These are phyloP conservation scores for Nannizziopsis arthrosporioides DNA, from an alignment of 2,329 filamentous ascomycete species.

Conservation along the genomic window DNA sequence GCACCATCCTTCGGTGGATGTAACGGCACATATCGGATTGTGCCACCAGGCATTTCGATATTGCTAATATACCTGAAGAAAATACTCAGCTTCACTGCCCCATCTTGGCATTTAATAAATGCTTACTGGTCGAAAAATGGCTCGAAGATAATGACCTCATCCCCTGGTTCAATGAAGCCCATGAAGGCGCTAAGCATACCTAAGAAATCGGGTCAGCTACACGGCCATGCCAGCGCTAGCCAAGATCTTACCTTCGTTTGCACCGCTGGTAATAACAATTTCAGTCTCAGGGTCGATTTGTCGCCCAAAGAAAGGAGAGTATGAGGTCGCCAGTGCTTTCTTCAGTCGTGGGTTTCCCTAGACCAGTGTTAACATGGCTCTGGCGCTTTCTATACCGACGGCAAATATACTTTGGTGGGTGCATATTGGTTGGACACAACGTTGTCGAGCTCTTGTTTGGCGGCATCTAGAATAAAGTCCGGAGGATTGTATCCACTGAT, in stretches of 20 bases:
- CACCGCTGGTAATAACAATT: slow-evolving; percentile 76
- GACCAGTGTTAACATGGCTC: neutral
- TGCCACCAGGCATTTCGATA: slow-evolving; percentile 95
- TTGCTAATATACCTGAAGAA: slow-evolving; percentile 73
- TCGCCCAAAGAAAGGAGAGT: slow-evolving; percentile 77
- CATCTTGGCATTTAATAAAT: slow-evolving; percentile 24
- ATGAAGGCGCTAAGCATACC: slow-evolving; percentile 96
- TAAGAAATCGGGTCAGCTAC: slow-evolving; percentile 18
- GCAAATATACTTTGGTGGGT: slow-evolving; percentile 57
- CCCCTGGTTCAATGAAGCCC: slow-evolving; percentile 86
- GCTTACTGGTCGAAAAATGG: slow-evolving; percentile 91
- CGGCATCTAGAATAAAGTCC: slow-evolving; percentile 77
- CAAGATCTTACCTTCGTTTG: slow-evolving; percentile 35
- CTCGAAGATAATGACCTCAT: slow-evolving; percentile 96
- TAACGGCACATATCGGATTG: slow-evolving; percentile 88
- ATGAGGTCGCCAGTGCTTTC: slow-evolving; percentile 86
- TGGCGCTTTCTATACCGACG: neutral
- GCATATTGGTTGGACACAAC: slow-evolving; percentile 99
- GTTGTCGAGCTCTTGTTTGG: slow-evolving; percentile 74
- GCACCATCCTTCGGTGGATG: slow-evolving; percentile 75
- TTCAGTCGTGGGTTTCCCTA: slow-evolving; percentile 74
- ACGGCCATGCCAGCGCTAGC: neutral
- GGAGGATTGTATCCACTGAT: slow-evolving; percentile 78
- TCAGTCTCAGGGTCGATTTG: slow-evolving; percentile 78
- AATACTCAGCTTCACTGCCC: slow-evolving; percentile 5